phyloP scores from a whole-genome alignment of 768 basidiomycete species.

The Zangia roseola region DNA sequence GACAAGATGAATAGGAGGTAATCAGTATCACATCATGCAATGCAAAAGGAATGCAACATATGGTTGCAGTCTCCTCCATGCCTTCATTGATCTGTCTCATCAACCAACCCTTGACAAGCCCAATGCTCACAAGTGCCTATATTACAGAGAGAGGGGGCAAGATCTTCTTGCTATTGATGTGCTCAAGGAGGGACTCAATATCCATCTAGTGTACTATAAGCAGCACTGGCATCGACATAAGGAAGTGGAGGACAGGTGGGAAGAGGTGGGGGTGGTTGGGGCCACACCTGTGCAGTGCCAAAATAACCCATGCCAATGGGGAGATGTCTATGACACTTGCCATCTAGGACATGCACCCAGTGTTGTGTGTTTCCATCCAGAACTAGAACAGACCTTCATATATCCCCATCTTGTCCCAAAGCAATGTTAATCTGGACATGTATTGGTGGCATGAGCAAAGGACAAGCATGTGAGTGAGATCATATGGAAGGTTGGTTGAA shows the following conservation, averaged over 20 bases:
- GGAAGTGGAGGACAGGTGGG: conserved; percentile 82
- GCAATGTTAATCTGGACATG: conserved; percentile 78
- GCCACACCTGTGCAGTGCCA: conserved; percentile 75
- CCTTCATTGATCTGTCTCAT: conserved; percentile 73
- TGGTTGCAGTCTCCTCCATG: conserved; percentile 75
- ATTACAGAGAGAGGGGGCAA: conserved; percentile 90
- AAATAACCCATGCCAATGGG: conserved; percentile 54
- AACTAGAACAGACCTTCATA: conserved; percentile 92
- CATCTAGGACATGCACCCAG: neutral
- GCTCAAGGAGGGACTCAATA: conserved; percentile 65
- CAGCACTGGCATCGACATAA: conserved; percentile 78
- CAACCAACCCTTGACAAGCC: conserved; percentile 90
- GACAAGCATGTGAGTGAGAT: conserved; percentile 88
- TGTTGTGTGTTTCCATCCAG: conserved; percentile 75
- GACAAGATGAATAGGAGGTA: conserved; percentile 71
- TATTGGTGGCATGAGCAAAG: conserved; percentile 85
- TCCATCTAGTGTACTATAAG: conserved; percentile 71
- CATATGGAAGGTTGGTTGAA: conserved; percentile 67
- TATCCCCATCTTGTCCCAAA: conserved; percentile 96
- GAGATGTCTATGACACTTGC: conserved; percentile 29
- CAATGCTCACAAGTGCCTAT: conserved; percentile 87
- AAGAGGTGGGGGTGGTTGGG: conserved; percentile 72
- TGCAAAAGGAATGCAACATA: conserved; percentile 37
- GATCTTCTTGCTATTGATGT: conserved; percentile 77
- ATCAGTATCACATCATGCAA: neutral